Evolutionary conservation across 1,284 basidiomycete species (phyloP).

Genomic region (Meira miltonrushii): DNA sequence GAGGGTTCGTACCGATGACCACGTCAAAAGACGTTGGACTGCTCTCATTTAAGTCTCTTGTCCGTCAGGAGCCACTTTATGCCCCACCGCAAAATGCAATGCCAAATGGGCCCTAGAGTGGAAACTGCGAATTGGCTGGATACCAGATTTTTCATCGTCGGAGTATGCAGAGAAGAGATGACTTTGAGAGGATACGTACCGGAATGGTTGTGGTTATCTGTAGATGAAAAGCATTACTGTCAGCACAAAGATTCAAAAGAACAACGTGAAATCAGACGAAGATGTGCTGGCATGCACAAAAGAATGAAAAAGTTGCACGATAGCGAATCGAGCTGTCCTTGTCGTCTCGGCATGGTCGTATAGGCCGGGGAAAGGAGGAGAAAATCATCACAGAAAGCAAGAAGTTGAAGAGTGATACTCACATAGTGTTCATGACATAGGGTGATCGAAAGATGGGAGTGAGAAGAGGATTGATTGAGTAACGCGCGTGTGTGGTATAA

Average conservation of each 20-base stretch:
- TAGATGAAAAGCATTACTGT: not conserved
- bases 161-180: constrained; percentile 16
- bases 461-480: too few relatives aligned
- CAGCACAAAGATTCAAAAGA: constrained; percentile 6
- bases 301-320: constrained; percentile 31
- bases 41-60: constrained; percentile 41
- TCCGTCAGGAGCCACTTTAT: constrained; percentile 44
- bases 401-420: not conserved
- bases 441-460: too few relatives aligned
- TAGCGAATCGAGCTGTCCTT: constrained; percentile 48
- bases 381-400: constrained; percentile 19
- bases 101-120: constrained; percentile 51
- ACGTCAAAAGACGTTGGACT: constrained; percentile 40
- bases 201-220: too few relatives aligned
- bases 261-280: constrained; percentile 36
- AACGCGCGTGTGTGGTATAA: too few relatives aligned
- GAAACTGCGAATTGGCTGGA: constrained; percentile 54
- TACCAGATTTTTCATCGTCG: constrained; percentile 52
- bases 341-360: constrained; percentile 52
- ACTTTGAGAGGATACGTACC: too few relatives aligned
- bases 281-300: constrained; percentile 52
- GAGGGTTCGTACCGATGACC: constrained; percentile 51
- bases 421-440: too few relatives aligned
- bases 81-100: constrained; percentile 31
- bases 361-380: constrained; percentile 53